Base-by-base conservation (phyloP, 495 filamentous ascomycete species). In the Emericellopsis terricola region DNA sequence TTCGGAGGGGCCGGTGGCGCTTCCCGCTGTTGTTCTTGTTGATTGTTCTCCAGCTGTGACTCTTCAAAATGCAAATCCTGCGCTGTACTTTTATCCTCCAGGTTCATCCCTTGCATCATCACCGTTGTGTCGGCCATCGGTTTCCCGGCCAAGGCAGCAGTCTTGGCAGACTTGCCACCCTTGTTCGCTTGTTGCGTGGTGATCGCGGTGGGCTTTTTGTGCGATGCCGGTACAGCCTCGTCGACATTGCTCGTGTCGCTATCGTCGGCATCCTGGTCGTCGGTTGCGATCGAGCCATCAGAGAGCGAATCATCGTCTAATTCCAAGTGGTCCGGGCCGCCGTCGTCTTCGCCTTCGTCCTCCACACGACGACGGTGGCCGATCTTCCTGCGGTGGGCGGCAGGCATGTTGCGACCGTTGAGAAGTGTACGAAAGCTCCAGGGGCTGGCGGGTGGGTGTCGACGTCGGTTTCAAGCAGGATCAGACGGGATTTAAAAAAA, bases 21-120 rank as follows among this genome's bases (percentile, higher is more conserved):
- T 26, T 26, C 23, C n/a, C n/a, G n/a, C n/a, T n/a, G n/a, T n/a
- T n/a, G n/a, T n/a, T n/a, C n/a, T n/a, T n/a, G n/a, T n/a, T n/a
- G n/a, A n/a, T n/a, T n/a, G n/a, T n/a, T n/a, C n/a, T n/a, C n/a
- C n/a, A n/a, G n/a, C n/a, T n/a, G n/a, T n/a, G n/a, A n/a, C 26
- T 78, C 65, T 35, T 84, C 76, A 42, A 83, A 84, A 40, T 78
- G 62, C 16, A 84, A 48, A 37, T 65, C 75, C 23, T 26, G 23
- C 6, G 6, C 23, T 6, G 23, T 26, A n/a, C n/a, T n/a, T 31
- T 65, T 60, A 34, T 74, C 70, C 18, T 69, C 65, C 28, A 89
- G 59, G 38, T 68, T 76, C 35, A 94, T 50, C 19, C 81, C 78
- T 41, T 84, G 85, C 59, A 94, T 59, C 86, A 94, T 92, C 39